A percentile compares a stretch with the other conserved stretches of the same genome.
Conservation (phyloP, 2,329 filamentous ascomycete species). For the Chalaropsis thielavioides region DNA sequence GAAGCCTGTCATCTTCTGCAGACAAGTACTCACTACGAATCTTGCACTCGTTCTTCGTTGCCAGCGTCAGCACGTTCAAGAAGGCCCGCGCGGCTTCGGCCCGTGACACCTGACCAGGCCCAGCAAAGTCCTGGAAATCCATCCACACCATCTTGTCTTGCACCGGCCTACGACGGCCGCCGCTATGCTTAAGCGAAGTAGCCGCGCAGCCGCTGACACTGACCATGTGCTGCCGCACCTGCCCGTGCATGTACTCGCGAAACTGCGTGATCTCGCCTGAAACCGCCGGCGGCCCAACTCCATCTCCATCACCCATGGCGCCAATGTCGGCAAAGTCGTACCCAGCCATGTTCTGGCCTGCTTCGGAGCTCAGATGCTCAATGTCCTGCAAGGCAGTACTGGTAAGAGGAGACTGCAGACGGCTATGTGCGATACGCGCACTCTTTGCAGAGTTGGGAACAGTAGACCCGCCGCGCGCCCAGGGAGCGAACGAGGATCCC, state of each 20-base stretch:
- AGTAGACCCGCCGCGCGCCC: constrained; percentile 35
- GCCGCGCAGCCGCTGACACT: constrained; percentile 1
- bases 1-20: constrained; percentile 20
- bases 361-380: constrained; percentile 13
- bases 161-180: not conserved
- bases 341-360: not conserved
- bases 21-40: constrained; percentile 25
- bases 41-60: constrained; percentile 51
- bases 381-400: constrained; percentile 11
- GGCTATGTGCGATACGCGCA: constrained; percentile 22
- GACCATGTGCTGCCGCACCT: not conserved
- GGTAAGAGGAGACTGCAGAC: constrained; percentile 21
- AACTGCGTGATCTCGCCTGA: constrained; percentile 4
- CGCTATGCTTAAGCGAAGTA: not conserved
- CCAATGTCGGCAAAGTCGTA: constrained; percentile 5
- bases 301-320: not conserved
- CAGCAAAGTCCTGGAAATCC: constrained; percentile 54
- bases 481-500: constrained; percentile 37
- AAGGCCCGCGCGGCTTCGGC: constrained; percentile 61
- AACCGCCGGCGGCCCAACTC: not conserved
- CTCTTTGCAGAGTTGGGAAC: constrained; percentile 34
- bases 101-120: constrained; percentile 37
- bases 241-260: constrained; percentile 1
- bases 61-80: constrained; percentile 57
- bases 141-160: constrained; percentile 31